A percentile compares a stretch with the other conserved stretches of the same genome.
Conservation (phyloP, 2,329 filamentous ascomycete species). For the Paraphaeosphaeria minitans region DNA sequence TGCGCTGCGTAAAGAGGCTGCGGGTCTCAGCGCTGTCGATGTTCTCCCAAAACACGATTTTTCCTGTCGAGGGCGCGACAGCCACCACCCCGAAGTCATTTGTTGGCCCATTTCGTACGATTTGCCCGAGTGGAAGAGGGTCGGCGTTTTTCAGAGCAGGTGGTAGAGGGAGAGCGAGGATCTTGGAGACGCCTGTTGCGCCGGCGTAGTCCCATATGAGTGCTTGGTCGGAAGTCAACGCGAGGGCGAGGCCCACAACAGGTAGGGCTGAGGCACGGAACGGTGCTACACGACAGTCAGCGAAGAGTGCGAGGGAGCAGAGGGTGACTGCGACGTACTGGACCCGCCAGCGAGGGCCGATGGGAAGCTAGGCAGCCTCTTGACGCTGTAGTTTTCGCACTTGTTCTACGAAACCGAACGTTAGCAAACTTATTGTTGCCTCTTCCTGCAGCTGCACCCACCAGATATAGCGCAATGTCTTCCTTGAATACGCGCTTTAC, state of each 20-base stretch:
- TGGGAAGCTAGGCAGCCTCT: constrained; percentile 81
- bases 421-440: constrained; percentile 16
- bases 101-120: constrained; percentile 79
- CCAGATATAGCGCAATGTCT: constrained; percentile 70
- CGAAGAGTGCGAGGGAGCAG: constrained; percentile 2
- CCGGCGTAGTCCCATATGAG: constrained; percentile 86
- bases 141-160: constrained; percentile 71
- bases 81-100: constrained; percentile 85
- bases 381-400: constrained; percentile 83
- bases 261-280: constrained; percentile 57
- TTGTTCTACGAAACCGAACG: constrained; percentile 63
- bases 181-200: constrained; percentile 67
- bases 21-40: constrained; percentile 86
- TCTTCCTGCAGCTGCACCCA: constrained; percentile 48
- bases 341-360: constrained; percentile 72
- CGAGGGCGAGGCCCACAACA: constrained; percentile 73
- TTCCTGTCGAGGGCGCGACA: constrained; percentile 81
- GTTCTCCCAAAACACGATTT: constrained; percentile 93
- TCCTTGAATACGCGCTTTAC: constrained; percentile 66
- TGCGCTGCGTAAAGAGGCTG: constrained; percentile 80
- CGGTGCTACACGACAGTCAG: constrained; percentile 35
- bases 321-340: constrained; percentile 57
- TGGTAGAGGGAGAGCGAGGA: constrained; percentile 80
- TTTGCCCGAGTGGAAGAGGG: constrained; percentile 78
- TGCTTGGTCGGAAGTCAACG: constrained; percentile 79